Conservation (phyloP, 1,139 yeast genomes). For the Saccharomycopsis hybrid region DNA sequence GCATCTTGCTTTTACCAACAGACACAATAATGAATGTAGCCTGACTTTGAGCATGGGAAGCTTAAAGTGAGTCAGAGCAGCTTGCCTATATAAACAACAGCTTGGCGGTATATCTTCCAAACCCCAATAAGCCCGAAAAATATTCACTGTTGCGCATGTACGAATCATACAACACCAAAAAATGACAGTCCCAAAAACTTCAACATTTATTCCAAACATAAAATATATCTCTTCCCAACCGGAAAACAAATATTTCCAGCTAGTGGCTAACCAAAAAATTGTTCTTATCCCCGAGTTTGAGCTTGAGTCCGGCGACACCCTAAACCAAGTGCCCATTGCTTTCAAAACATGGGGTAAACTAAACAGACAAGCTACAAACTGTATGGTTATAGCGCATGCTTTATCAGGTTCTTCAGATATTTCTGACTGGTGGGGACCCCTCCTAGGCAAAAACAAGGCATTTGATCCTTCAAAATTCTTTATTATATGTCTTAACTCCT, state of each 20-base stretch:
- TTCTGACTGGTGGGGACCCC: conserved; percentile 98
- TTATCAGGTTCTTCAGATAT: conserved; percentile 94
- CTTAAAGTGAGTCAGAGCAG: too few relatives aligned
- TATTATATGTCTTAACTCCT: conserved; percentile 77
- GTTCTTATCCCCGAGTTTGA: conserved; percentile 71
- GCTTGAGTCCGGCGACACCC: conserved; percentile 76
- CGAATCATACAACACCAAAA: too few relatives aligned
- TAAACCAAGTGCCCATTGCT: conserved; percentile 79
- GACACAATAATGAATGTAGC: too few relatives aligned
- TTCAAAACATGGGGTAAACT: conserved; percentile 93
- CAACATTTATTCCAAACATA: too few relatives aligned
- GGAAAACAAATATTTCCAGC: conserved; percentile 57
- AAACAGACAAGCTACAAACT: conserved; percentile 62
- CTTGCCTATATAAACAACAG: too few relatives aligned
- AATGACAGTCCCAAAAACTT: too few relatives aligned
- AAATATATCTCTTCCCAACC: conserved; percentile 13
- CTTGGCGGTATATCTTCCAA: too few relatives aligned
- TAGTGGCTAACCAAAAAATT: conserved; percentile 74
- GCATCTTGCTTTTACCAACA: too few relatives aligned
- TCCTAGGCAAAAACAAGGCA: conserved; percentile 78
- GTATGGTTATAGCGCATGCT: conserved; percentile 87
- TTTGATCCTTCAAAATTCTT: conserved; percentile 87
- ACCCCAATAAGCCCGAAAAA: too few relatives aligned
- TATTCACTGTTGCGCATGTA: too few relatives aligned
- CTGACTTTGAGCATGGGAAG: too few relatives aligned